A percentile compares a stretch with the other conserved stretches of the same genome.
Evolutionary conservation across 805 yeast genomes (phyloP).

Genomic region (Wickerhamiella sergipiensis): DNA sequence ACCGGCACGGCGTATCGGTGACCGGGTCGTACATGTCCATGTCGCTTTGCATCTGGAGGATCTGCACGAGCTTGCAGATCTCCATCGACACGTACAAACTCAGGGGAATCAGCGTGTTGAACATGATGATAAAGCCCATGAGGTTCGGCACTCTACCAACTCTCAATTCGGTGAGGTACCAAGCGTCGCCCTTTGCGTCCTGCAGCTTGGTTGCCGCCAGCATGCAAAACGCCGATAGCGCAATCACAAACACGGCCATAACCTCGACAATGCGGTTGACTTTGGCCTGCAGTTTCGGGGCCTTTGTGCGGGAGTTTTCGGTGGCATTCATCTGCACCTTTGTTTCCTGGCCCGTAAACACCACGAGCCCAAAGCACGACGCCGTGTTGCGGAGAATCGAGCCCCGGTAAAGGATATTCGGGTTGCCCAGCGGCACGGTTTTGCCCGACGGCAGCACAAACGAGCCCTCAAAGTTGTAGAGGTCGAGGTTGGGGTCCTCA

Average conservation of each 20-base stretch:
- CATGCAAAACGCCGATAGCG: slow-evolving; percentile 64
- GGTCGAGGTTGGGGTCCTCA: slow-evolving; percentile 86
- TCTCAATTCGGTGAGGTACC: slow-evolving; percentile 65
- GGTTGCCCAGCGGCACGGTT: slow-evolving; percentile 54
- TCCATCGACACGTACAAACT: slow-evolving; percentile 95
- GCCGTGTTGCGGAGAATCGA: slow-evolving; percentile 77
- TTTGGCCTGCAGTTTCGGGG: slow-evolving; percentile 76
- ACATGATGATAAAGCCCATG: slow-evolving; percentile 96
- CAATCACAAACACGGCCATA: slow-evolving; percentile 73
- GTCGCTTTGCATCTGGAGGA: slow-evolving; percentile 71
- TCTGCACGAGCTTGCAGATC: slow-evolving; percentile 79
- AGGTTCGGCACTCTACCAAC: slow-evolving; percentile 80
- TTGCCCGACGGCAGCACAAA: slow-evolving; percentile 24
- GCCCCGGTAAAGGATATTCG: slow-evolving; percentile 83
- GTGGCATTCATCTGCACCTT: slow-evolving; percentile 92
- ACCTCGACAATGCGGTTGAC: slow-evolving; percentile 74
- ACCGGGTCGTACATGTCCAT: slow-evolving; percentile 85
- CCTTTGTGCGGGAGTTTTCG: slow-evolving; percentile 77
- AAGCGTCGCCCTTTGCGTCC: slow-evolving; percentile 31
- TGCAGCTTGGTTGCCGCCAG: slow-evolving; percentile 49
- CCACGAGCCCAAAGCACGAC: slow-evolving; percentile 59
- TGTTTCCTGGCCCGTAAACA: slow-evolving; percentile 91
- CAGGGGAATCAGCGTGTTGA: slow-evolving; percentile 86
- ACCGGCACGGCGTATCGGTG: slow-evolving; percentile 83
- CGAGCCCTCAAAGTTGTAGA: slow-evolving; percentile 80